phyloP scores from a whole-genome alignment of 306 rosid species.

The Lathyrus tuberosus region DNA sequence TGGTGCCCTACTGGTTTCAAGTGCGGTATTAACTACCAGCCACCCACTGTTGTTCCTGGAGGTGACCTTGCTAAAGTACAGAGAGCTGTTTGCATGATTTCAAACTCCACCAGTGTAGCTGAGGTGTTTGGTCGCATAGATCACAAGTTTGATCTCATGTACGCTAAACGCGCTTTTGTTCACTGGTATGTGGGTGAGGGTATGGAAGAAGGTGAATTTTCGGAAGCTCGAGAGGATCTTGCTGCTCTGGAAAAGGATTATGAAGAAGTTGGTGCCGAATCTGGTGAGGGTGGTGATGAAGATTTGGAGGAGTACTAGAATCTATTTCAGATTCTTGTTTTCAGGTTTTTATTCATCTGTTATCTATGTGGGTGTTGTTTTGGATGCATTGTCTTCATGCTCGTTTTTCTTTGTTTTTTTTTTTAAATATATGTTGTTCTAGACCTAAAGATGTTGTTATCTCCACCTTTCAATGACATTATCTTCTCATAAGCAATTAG shows the following conservation, averaged over 20 bases:
- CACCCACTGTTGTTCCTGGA: conserved; percentile 92
- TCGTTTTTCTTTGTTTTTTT: no score
- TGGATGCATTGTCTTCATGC: no score
- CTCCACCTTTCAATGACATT: neutral
- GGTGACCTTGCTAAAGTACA: conserved; percentile 96
- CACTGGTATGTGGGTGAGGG: conserved; percentile 99
- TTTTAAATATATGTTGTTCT: no score
- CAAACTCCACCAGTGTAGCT: conserved; percentile 88
- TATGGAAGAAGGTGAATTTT: conserved; percentile 97
- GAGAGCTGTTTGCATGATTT: conserved; percentile 94
- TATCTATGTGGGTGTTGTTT: no score
- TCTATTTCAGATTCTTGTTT: conserved; percentile 22
- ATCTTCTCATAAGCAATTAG: neutral
- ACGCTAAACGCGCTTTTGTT: conserved; percentile 86
- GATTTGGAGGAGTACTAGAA: conserved; percentile 67
- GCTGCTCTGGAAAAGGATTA: conserved; percentile 95
- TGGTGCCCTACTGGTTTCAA: conserved; percentile 98
- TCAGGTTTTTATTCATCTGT: neutral
- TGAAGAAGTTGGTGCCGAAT: conserved; percentile 93
- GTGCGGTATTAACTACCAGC: conserved; percentile 94
- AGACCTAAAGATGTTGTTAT: neutral
- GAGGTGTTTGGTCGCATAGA: conserved; percentile 92
- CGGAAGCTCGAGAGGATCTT: conserved; percentile 95
- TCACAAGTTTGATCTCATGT: conserved; percentile 93
- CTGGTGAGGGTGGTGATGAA: conserved; percentile 75